Percentiles rank a stretch among this genome's conserved stretches.
Conservation (phyloP, 495 filamentous ascomycete genomes). For the Hypomontagnella monticulosa region DNA sequence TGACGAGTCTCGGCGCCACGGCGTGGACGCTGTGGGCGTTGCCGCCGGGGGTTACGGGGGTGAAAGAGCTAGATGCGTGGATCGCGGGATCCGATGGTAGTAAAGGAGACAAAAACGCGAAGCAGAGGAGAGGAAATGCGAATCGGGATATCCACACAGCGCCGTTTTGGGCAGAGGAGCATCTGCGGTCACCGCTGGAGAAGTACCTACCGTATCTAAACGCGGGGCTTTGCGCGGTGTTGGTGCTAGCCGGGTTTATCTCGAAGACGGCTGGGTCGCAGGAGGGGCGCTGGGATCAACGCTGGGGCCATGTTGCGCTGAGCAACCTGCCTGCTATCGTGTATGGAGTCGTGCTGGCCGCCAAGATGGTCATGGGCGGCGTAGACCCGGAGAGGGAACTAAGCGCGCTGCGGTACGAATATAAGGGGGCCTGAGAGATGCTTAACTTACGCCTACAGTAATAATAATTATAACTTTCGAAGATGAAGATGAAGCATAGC, state of each 20-base stretch:
- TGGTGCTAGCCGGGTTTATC: constrained; percentile 48
- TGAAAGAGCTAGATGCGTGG: constrained; percentile 50
- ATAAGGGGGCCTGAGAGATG: constrained; percentile 64
- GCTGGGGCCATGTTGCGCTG: constrained; percentile 38
- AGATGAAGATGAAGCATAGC: not conserved
- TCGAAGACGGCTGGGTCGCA: constrained; percentile 26
- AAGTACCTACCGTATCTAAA: constrained; percentile 61
- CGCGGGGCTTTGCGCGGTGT: constrained; percentile 50
- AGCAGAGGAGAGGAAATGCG: not conserved
- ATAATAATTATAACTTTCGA: not conserved
- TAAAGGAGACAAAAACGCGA: not conserved
- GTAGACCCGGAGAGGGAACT: constrained; percentile 66
- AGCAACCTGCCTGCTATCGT: constrained; percentile 55
- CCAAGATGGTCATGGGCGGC: constrained; percentile 62
- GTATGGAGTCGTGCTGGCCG: constrained; percentile 58
- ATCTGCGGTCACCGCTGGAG: constrained; percentile 49
- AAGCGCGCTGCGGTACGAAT: constrained; percentile 62
- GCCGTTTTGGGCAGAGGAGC: constrained; percentile 18
- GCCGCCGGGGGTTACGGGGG: constrained; percentile 51
- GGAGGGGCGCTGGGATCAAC: not conserved
- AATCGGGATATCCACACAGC: constrained; percentile 3
- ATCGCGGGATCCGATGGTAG: not conserved
- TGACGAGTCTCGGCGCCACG: constrained; percentile 68
- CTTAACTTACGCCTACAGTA: not conserved
- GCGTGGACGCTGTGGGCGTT: constrained; percentile 59